Base-by-base conservation (phyloP, 2,329 filamentous ascomycete genomes). In the Juglanconis sp. region DNA sequence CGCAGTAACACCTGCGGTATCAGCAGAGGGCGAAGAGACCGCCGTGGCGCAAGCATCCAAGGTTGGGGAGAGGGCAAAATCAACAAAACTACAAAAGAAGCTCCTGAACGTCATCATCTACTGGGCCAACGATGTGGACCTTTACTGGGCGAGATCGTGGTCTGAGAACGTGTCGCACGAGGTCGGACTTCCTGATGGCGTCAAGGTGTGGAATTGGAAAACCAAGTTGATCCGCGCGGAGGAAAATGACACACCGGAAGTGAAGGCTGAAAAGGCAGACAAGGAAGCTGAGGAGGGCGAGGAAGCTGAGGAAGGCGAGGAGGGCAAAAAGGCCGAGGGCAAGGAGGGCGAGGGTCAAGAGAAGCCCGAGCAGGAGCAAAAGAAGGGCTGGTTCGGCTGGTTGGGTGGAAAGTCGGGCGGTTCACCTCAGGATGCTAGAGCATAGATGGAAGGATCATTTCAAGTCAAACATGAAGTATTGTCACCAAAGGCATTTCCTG, bases 111-210 rank as follows among this genome's bases (percentile, higher is more conserved):
- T 79, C 0, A 80, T 75, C 5, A 73, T 86, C 38, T 82, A 73
- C 70, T 86, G 83, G 83, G 70, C 73, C 30, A 76, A 83, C 64
- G 74, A 77, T 56, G 68, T 73, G 60, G 81, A 85, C 64, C 74
- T 70, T 60, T 71, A 76, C 36, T 79, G 76, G 62, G 83, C 82
- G 0, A 63, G 71, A 65, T 61, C 68, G 17, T 86, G 83, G 83
- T 70, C 82, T 7, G 62, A 66, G 7, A 86, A 86, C 59, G 83
- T 86, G 64, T 72, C 69, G n/a, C 83, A 86, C 65, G 69, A 74
- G 9, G 64, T 78, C 36, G 73, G 76, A 30, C 69, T 81, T 32
- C 67, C 74, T 3, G 62, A 57, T 11, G 48, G 54, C 34, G 17
- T 61, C 24, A 17, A 36, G 17, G 56, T 61, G 38, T 53, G 52